These are phyloP conservation scores for Trichoderma sp. DNA, from an alignment of 2,329 filamentous ascomycete species.

Conservation along the genomic window DNA sequence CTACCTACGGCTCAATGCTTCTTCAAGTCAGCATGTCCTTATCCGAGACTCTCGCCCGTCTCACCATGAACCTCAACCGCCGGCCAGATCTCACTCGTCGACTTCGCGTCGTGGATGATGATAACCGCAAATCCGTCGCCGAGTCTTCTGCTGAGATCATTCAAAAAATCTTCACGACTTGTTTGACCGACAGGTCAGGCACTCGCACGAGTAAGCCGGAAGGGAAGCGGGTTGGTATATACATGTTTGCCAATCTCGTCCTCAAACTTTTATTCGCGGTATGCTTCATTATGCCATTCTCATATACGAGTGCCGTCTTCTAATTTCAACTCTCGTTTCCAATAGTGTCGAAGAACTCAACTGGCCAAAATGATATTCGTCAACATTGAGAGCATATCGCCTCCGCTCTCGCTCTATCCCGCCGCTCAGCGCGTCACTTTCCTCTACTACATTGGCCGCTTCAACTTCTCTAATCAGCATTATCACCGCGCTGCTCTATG, in stretches of 20 bases:
- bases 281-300: conserved; percentile 35
- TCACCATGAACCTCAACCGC: conserved; percentile 83
- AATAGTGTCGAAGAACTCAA: conserved; percentile 77
- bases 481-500: conserved; percentile 77
- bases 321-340: neutral
- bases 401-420: conserved; percentile 79
- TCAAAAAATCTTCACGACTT: conserved; percentile 88
- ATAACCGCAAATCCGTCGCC: conserved; percentile 76
- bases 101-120: conserved; percentile 65
- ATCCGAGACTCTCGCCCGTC: conserved; percentile 75
- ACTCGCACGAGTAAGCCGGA: conserved; percentile 70
- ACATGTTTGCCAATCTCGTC: conserved; percentile 89
- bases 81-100: conserved; percentile 75
- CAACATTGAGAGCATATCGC: conserved; percentile 82
- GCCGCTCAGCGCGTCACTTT: conserved; percentile 88
- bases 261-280: conserved; percentile 85
- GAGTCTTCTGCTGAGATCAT: conserved; percentile 88
- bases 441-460: conserved; percentile 91
- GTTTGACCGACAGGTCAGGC: conserved; percentile 77
- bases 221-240: conserved; percentile 85
- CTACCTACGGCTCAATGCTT: conserved; percentile 77
- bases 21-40: conserved; percentile 83
- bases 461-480: conserved; percentile 82
- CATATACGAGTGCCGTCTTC: neutral
- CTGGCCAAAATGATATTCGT: conserved; percentile 87